A percentile compares a stretch with the other conserved stretches of the same genome.
Evolutionary conservation across 2,329 filamentous ascomycete genomes (phyloP).

Genomic region (Neoascochyta sp.): DNA sequence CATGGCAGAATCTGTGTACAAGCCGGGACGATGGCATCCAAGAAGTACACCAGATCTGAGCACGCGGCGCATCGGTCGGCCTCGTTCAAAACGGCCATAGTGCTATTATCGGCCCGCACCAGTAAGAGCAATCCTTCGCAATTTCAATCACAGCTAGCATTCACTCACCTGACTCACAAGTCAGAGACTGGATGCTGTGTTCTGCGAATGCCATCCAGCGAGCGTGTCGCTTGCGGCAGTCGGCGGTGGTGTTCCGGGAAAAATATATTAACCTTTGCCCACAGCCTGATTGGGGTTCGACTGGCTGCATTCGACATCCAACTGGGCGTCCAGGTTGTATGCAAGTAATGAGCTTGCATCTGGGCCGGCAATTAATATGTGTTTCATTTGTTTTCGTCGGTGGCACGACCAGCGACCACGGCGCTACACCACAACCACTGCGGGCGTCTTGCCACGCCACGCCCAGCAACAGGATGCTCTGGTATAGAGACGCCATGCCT

Average conservation of each 20-base stretch:
- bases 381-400: constrained; percentile 12
- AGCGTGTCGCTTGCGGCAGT: constrained; percentile 22
- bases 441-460: constrained; percentile 1
- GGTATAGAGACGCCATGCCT: constrained; percentile 2
- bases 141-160: no score
- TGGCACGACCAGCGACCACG: constrained; percentile 1
- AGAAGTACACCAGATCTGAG: no score
- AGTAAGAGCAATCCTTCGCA: no score
- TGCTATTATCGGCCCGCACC: no score
- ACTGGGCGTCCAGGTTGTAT: constrained; percentile 5
- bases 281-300: constrained; percentile 1
- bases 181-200: no score
- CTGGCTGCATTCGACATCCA: constrained; percentile 5
- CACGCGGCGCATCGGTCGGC: no score
- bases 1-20: no score
- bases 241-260: constrained; percentile 11
- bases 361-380: constrained; percentile 11
- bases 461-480: constrained; percentile 4
- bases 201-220: no score
- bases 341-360: constrained; percentile 1
- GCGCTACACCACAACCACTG: constrained; percentile 3
- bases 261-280: constrained; percentile 16
- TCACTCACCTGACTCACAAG: no score
- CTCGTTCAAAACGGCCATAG: no score
- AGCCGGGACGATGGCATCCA: no score